Percentiles rank a stretch among this genome's conserved stretches.
phyloP scores from a whole-genome alignment of 1,139 yeast genomes.

The Wickerhamomyces sp. region DNA sequence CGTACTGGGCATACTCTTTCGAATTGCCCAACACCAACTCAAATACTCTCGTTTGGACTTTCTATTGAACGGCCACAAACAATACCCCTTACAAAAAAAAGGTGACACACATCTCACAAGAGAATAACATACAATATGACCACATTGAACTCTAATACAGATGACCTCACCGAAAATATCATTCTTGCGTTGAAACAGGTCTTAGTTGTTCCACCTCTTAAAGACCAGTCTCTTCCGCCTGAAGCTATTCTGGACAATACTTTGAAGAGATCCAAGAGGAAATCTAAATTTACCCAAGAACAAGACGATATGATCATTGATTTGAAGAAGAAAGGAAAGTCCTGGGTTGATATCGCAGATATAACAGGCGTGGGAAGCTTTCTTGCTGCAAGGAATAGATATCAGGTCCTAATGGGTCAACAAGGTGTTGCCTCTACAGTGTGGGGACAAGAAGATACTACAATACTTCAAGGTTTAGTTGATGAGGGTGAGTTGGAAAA shows the following conservation, averaged over 20 bases:
- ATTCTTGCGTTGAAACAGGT: conserved; percentile 8
- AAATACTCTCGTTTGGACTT: too few species aligned
- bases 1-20: too few species aligned
- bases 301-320: conserved; percentile 64
- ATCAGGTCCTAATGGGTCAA: conserved; percentile 78
- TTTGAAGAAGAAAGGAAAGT: conserved; percentile 56
- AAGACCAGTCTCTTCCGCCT: conserved; percentile 8
- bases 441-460: conserved; percentile 57
- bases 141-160: neutral
- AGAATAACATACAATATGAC: neutral
- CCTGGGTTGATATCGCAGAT: conserved; percentile 75
- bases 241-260: conserved; percentile 10
- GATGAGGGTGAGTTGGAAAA: conserved; percentile 72
- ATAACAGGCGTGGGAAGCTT: conserved; percentile 61
- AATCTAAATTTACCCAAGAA: conserved; percentile 60
- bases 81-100: too few species aligned
- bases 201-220: conserved; percentile 15
- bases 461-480: conserved; percentile 44
- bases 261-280: conserved; percentile 46
- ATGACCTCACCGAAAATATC: conserved; percentile 6
- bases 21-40: too few species aligned
- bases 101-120: neutral
- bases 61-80: too few species aligned
- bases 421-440: conserved; percentile 71
- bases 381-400: conserved; percentile 71